Percentiles rank a stretch among this genome's conserved stretches.
Conservation (phyloP, 2,329 filamentous ascomycete species). For the Colletotrichum kahawae region DNA sequence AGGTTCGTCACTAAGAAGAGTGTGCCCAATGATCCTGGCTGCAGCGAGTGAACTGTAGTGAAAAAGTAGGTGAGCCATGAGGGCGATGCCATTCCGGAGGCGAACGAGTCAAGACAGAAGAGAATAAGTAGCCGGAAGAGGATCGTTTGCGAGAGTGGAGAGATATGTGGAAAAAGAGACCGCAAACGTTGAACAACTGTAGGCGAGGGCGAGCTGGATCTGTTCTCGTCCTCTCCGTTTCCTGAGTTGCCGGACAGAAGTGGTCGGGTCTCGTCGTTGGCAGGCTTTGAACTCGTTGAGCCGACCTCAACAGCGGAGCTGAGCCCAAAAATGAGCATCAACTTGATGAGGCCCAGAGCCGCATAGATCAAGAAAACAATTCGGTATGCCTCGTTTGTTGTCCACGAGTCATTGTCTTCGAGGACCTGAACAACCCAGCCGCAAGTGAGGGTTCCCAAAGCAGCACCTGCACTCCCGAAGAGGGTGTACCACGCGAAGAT, state of each 20-base stretch:
- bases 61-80: slow-evolving; percentile 66
- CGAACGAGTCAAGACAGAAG: slow-evolving; percentile 33
- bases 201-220: no score
- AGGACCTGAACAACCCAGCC: slow-evolving; percentile 65
- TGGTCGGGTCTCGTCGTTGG: not conserved
- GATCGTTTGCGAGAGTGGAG: slow-evolving; percentile 14
- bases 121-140: slow-evolving; percentile 17
- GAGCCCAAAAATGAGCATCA: slow-evolving; percentile 55
- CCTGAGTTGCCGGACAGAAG: not conserved
- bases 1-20: slow-evolving; percentile 61
- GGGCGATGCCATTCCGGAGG: slow-evolving; percentile 71
- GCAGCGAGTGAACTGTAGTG: slow-evolving; percentile 49
- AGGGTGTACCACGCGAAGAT: slow-evolving; percentile 68
- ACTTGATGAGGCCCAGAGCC: slow-evolving; percentile 60
- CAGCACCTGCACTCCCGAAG: slow-evolving; percentile 62
- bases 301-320: slow-evolving; percentile 50
- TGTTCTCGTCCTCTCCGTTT: not conserved
- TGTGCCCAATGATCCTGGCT: slow-evolving; percentile 55
- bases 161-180: slow-evolving; percentile 15
- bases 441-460: slow-evolving; percentile 61
- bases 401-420: slow-evolving; percentile 46
- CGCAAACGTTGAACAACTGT: slow-evolving; percentile 1
- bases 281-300: not conserved
- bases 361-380: slow-evolving; percentile 64
- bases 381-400: slow-evolving; percentile 53